phyloP scores from a whole-genome alignment of 176 grass and related monocot species.

The Calamus simplicifolius region DNA sequence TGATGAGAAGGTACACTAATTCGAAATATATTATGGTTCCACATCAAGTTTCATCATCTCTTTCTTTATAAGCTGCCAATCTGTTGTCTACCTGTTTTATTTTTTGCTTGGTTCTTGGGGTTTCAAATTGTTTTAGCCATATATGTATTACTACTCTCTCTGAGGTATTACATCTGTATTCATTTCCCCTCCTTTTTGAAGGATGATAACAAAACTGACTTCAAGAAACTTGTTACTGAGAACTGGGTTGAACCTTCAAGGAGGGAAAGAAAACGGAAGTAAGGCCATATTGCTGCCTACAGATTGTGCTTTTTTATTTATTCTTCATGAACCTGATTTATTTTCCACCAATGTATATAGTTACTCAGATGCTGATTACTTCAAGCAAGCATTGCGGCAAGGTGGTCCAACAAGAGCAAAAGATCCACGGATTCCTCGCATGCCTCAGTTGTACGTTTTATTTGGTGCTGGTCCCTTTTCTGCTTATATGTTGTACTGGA shows the following conservation, averaged over 20 bases:
- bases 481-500: too few relatives aligned
- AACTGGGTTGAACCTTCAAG: constrained; percentile 90
- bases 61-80: too few relatives aligned
- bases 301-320: not conserved
- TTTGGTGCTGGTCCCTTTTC: constrained; percentile 9
- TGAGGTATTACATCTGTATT: too few relatives aligned
- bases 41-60: too few relatives aligned
- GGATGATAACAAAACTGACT: constrained; percentile 88
- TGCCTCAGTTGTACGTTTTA: constrained; percentile 83
- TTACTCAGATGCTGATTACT: constrained; percentile 92
- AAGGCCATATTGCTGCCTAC: constrained; percentile 1
- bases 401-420: constrained; percentile 72
- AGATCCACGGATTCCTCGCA: constrained; percentile 85
- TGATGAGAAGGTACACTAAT: constrained; percentile 79
- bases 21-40: too few relatives aligned
- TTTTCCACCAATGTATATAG: constrained; percentile 28
- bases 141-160: too few relatives aligned
- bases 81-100: too few relatives aligned
- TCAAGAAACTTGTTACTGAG: constrained; percentile 91
- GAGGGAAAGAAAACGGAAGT: constrained; percentile 94
- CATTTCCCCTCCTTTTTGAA: constrained; percentile 20
- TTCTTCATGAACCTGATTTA: constrained; percentile 4
- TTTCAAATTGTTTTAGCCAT: too few relatives aligned
- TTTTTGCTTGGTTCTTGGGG: not conserved
- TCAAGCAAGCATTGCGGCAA: constrained; percentile 95